Percentiles rank a stretch among this genome's conserved stretches.
phyloP scores from a whole-genome alignment of 2,329 filamentous ascomycete species.

The Aspergillus ochraceus region DNA sequence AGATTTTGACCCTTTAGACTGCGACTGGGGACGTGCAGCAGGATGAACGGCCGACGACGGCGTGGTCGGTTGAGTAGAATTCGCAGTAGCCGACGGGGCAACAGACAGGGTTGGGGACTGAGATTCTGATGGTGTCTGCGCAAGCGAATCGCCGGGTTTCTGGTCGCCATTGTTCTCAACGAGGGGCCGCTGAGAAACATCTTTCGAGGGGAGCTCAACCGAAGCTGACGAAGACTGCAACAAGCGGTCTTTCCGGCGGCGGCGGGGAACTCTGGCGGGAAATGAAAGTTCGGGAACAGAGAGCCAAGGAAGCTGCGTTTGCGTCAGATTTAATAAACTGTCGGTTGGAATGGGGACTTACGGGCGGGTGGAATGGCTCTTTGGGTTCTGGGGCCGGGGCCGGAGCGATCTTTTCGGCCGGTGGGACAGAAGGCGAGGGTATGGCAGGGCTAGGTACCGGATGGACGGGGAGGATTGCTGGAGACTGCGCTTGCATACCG shows the following conservation, averaged over 20 bases:
- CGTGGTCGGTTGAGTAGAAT: constrained; percentile 56
- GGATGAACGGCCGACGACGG: constrained; percentile 52
- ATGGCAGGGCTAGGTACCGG: constrained; percentile 32
- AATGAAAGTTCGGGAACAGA: constrained; percentile 57
- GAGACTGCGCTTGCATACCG: constrained; percentile 30
- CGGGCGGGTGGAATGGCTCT: constrained; percentile 52
- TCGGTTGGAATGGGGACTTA: constrained; percentile 29
- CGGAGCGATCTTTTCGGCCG: constrained; percentile 22
- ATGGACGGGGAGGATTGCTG: constrained; percentile 23
- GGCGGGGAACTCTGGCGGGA: constrained; percentile 51
- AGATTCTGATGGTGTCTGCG: constrained; percentile 41
- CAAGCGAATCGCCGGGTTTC: constrained; percentile 18
- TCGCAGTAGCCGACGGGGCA: constrained; percentile 58
- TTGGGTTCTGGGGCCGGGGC: constrained; percentile 27
- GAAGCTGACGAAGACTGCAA: constrained; percentile 35
- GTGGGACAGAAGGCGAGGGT: constrained; percentile 31
- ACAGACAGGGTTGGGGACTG: constrained; percentile 61
- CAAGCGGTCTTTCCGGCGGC: constrained; percentile 43
- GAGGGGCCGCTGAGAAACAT: constrained; percentile 26
- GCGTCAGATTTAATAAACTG: constrained; percentile 12
- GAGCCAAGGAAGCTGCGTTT: constrained; percentile 57
- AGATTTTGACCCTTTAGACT: constrained; percentile 36
- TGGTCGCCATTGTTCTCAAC: constrained; percentile 20
- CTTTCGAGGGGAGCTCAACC: constrained; percentile 55
- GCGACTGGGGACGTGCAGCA: constrained; percentile 32